Base-by-base conservation (phyloP, 139 green algal species). In the Pleodorina starrii region DNA sequence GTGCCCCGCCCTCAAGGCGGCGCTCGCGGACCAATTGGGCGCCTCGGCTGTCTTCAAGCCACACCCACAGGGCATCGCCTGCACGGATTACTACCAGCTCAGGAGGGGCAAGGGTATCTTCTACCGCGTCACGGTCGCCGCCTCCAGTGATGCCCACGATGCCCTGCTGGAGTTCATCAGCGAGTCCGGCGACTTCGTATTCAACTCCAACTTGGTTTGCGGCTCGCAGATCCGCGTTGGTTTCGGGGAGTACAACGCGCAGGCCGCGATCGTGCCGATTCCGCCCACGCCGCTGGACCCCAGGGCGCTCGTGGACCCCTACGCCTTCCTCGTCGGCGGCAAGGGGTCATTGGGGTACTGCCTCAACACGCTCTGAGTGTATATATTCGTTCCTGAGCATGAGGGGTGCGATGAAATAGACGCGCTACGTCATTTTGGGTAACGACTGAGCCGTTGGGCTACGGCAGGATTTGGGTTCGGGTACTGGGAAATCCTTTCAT, bases 271-370 rank as follows among this genome's bases (percentile, higher is more conserved):
- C 4, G 17, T 11, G 16, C 27, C 81, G 0, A 32, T 87, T 1
- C 19, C 63, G 27, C 81, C 81, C 1, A 77, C 81, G 29, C 81
- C 81, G 1, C 77, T 78, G 9, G 81, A 87, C 81, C 81, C 81
- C 29, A 63, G 46, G 60, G 32, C 60, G 7, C 5, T 29, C 1
- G 43, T 77, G 35, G 21, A 77, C 19, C 42, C 81, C 1, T 78
- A 87, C 59, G 32, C 9, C 9, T 75, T 60, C 21, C 51, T 73
- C 5, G 14, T 46, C 9, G 36, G 36, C 57, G 63, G 42, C 50
- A 54, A 57, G 11, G 2, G 5, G 10, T 21, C 9, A 1, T 17
- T 59, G 1, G 73, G 42, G 3, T 50, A 59, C 29, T 83, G 75
- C 75, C 29, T 83, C 29, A 83, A 83, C 46, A 68, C 25, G 29